These are phyloP conservation scores for Ceratocystis ficicola DNA, from an alignment of 2,329 filamentous ascomycete species.

Conservation along the genomic window DNA sequence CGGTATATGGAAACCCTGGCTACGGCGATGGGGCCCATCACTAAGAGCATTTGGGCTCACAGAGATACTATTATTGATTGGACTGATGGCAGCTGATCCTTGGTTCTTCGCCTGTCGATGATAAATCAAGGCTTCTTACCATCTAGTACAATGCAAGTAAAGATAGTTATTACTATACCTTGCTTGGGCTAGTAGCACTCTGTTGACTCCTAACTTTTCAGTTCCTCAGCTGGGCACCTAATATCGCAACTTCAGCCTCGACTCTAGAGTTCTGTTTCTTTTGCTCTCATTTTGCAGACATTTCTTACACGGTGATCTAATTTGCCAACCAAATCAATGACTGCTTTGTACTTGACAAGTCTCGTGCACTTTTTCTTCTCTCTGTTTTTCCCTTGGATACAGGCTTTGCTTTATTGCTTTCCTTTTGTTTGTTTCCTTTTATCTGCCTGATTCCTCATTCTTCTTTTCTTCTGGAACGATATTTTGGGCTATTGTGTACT, in stretches of 20 bases:
- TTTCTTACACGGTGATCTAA: not conserved
- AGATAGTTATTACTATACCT: not conserved
- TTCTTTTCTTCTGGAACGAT: not conserved
- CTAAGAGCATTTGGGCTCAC: not conserved
- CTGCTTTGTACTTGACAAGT: not conserved
- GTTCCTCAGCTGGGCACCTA: not conserved
- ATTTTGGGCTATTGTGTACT: not conserved
- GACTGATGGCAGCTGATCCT: not conserved
- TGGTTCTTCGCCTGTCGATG: not conserved
- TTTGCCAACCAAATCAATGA: not conserved
- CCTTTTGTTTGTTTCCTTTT: slow-evolving; percentile 12
- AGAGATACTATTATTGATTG: not conserved
- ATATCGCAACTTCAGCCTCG: not conserved
- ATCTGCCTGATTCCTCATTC: not conserved
- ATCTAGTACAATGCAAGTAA: not conserved
- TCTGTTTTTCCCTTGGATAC: slow-evolving; percentile 6
- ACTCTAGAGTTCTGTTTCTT: not conserved
- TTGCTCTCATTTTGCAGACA: not conserved
- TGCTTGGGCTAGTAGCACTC: too few species aligned
- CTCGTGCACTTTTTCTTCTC: slow-evolving; percentile 12
- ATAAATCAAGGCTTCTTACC: not conserved
- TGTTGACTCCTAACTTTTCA: too few species aligned
- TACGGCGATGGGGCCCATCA: slow-evolving; percentile 34
- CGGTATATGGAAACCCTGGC: slow-evolving; percentile 34
- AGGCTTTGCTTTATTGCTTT: not conserved